Evolutionary conservation across 2,329 filamentous ascomycete genomes (phyloP).

Genomic region (Nigrograna mackinnonii): DNA sequence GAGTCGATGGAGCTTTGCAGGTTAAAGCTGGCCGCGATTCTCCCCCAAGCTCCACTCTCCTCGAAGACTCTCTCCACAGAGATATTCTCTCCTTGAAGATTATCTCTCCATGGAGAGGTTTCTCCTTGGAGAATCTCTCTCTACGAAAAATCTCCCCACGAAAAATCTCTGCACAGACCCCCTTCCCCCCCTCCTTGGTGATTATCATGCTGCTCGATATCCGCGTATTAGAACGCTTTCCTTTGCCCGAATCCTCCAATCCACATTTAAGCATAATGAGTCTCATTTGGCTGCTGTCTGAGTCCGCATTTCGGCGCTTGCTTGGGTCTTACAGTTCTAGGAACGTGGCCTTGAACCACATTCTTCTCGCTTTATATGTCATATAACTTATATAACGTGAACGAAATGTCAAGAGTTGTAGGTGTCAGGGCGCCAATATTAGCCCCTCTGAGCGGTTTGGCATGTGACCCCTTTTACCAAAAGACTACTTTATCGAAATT

Average conservation of each 20-base stretch:
- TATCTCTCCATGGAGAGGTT: slow-evolving; percentile 2
- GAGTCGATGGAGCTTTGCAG: neutral
- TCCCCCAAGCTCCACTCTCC: slow-evolving; percentile 1
- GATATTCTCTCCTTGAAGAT: slow-evolving; percentile 1
- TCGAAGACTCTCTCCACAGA: neutral
- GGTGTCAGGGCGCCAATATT: neutral
- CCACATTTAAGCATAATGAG: slow-evolving; percentile 1
- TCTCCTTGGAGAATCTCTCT: slow-evolving; percentile 1
- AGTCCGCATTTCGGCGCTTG: slow-evolving; percentile 1
- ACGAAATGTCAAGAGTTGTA: slow-evolving; percentile 2
- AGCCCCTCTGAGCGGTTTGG: slow-evolving; percentile 1
- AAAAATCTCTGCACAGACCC: neutral
- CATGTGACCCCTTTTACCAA: neutral
- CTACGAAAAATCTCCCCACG: neutral
- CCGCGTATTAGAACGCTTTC: neutral
- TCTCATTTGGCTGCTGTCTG: neutral
- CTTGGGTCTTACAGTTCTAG: slow-evolving; percentile 1
- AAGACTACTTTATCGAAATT: too few relatives aligned
- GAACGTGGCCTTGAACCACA: neutral
- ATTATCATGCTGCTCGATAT: slow-evolving; percentile 1
- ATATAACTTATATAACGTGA: slow-evolving; percentile 1
- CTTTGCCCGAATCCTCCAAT: neutral
- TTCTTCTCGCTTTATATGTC: slow-evolving; percentile 2
- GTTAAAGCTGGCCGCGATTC: neutral
- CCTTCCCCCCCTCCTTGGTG: slow-evolving; percentile 1